Evolutionary conservation across 106 monocot species (phyloP).

Genomic region (Agapanthus africanus): DNA sequence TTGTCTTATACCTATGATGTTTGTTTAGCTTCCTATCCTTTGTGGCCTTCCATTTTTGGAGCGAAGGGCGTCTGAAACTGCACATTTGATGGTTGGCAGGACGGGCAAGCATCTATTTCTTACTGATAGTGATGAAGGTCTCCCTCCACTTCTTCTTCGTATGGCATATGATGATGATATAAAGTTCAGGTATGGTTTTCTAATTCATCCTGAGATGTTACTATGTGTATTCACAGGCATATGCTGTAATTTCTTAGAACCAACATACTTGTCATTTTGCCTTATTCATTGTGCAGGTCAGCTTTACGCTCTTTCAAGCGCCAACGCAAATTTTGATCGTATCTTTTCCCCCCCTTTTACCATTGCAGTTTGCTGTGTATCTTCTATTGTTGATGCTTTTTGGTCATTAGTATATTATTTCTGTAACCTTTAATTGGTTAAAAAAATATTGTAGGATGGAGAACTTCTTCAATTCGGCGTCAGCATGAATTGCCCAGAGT

Average conservation of each 20-base stretch:
- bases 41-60: conserved; percentile 67
- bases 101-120: conserved; percentile 79
- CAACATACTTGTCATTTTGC: neutral
- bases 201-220: neutral
- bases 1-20: neutral
- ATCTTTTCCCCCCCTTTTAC: conserved; percentile 21
- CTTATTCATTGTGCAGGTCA: conserved; percentile 41
- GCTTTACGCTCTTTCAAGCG: conserved; percentile 60
- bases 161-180: conserved; percentile 68
- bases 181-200: conserved; percentile 44
- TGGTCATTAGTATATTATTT: neutral
- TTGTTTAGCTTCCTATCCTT: conserved; percentile 53
- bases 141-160: conserved; percentile 51
- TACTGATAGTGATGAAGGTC: conserved; percentile 66
- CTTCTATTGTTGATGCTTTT: neutral
- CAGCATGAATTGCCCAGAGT: conserved; percentile 69
- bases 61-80: conserved; percentile 46
- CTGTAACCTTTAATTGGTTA: conserved; percentile 25
- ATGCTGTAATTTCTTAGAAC: neutral
- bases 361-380: neutral
- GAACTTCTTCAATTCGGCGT: conserved; percentile 71
- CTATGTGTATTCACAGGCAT: no score
- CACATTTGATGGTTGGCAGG: conserved; percentile 68
- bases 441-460: conserved; percentile 75
- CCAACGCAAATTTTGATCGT: conserved; percentile 68